Base-by-base conservation (phyloP, 2,329 filamentous ascomycete species). In the Rhexocercosporidium sp. region DNA sequence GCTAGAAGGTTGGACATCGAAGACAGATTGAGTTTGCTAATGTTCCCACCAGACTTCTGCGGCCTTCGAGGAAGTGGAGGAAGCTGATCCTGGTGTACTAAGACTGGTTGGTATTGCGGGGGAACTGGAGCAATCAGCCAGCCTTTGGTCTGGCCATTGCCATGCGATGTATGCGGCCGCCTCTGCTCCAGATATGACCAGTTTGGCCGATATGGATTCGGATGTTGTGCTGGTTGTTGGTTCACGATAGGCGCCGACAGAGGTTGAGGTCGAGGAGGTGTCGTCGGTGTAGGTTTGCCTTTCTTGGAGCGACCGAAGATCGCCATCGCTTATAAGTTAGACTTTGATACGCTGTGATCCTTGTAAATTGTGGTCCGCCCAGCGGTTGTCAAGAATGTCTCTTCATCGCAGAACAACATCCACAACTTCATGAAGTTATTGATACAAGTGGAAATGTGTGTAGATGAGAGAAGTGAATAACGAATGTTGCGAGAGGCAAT, bases 1-100 rank as follows among this genome's bases (percentile, higher is more conserved):
- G 80, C 64, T 76, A 81, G 60, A 80, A 82, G 54, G 62, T 76
- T 74, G 1, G 69, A 67, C 22, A 75, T 67, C 2, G 75, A 74
- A 25, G 63, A 56, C n/a, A 72, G 47, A 27, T 72, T 71, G 14
- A 76, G 60, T n/a, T 69, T 74, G 65, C 65, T 73, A 16, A 73
- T 59, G 25, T 64, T 63, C 37, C 56, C 59, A 5, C 64, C 65
- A 31, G 57, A 49, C 34, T 67, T 68, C 31, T 69, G 62, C 9
- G 66, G 60, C 44, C 72, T 64, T 47, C 67, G 68, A 3, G 71
- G 71, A 8, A 69, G 59, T 41, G 71, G 66, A 62, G 71, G 65
- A 29, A 65, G 27, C 39, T 67, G 66, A 39, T 70, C 66, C 47
- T 70, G 68, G 31, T 68, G 69, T 11, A 71, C 63, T 29, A 71